phyloP scores from a whole-genome alignment of 768 basidiomycete genomes.

The Podaxis sp. region DNA sequence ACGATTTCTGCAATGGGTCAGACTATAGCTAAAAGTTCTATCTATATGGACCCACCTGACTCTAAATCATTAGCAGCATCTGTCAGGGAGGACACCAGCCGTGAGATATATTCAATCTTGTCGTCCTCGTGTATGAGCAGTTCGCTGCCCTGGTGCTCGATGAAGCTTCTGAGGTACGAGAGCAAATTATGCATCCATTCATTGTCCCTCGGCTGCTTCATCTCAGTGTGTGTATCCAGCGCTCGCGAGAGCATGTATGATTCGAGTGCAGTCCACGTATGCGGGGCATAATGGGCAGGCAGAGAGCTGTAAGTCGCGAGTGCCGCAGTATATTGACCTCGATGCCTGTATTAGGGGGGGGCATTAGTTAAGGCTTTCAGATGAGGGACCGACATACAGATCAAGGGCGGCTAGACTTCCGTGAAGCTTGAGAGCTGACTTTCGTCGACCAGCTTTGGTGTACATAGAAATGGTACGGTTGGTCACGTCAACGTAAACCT shows the following conservation, averaged over 20 bases:
- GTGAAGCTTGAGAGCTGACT: constrained; percentile 84
- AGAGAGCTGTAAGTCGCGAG: constrained; percentile 72
- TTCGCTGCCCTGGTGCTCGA: constrained; percentile 51
- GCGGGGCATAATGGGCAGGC: constrained; percentile 83
- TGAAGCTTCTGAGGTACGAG: constrained; percentile 70
- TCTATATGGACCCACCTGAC: constrained; percentile 38
- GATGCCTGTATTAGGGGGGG: constrained; percentile 49
- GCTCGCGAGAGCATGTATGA: constrained; percentile 76
- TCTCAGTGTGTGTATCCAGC: constrained; percentile 58
- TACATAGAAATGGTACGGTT: constrained; percentile 86
- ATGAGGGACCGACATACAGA: constrained; percentile 52
- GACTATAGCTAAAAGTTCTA: not conserved
- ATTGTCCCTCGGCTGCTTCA: constrained; percentile 58
- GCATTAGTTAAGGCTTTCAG: not conserved
- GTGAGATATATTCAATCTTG: constrained; percentile 47
- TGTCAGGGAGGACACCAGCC: constrained; percentile 48
- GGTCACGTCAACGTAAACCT: constrained; percentile 70
- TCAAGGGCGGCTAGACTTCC: constrained; percentile 88
- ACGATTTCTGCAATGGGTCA: constrained; percentile 44
- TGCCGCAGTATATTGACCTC: constrained; percentile 60
- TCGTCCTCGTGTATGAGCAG: constrained; percentile 54
- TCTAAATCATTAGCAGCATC: constrained; percentile 50
- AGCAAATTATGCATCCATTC: constrained; percentile 83
- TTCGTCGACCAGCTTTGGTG: constrained; percentile 75
- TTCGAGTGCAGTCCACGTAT: constrained; percentile 78